These are phyloP conservation scores for Coniella lustricola DNA, from an alignment of 2,329 filamentous ascomycete species.

Conservation along the genomic window DNA sequence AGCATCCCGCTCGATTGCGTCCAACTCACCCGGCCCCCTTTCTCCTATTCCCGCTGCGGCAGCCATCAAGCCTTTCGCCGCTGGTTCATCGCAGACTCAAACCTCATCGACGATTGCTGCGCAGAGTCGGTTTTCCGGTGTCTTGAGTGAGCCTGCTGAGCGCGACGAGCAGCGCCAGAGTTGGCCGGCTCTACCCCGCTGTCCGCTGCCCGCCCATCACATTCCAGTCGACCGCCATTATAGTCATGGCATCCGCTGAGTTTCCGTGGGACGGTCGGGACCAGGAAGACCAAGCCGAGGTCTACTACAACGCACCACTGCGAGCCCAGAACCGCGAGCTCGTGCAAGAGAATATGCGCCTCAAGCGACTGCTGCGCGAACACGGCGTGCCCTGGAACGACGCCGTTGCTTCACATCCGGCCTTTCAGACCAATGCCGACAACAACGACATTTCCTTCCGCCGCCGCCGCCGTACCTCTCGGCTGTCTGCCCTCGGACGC, in stretches of 20 bases:
- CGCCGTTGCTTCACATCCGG: constrained; percentile 25
- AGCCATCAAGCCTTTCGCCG: not conserved
- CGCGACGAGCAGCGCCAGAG: no score
- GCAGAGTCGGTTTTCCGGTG: no score
- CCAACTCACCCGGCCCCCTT: not conserved
- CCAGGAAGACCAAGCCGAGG: constrained; percentile 42
- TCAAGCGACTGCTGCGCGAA: constrained; percentile 46
- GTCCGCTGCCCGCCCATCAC: not conserved
- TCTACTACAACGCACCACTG: constrained; percentile 41
- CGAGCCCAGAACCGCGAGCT: constrained; percentile 39
- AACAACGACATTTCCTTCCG: constrained; percentile 20
- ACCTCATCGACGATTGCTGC: not conserved
- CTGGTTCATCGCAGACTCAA: not conserved
- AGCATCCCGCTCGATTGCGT: not conserved
- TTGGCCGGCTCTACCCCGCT: not conserved
- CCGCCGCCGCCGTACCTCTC: constrained; percentile 22
- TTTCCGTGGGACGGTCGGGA: constrained; percentile 46
- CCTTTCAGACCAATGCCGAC: constrained; percentile 23
- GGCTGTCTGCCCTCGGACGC: constrained; percentile 20
- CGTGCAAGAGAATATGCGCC: constrained; percentile 39
- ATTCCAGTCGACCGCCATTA: not conserved
- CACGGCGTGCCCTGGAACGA: constrained; percentile 46
- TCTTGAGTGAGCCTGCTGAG: no score
- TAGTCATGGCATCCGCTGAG: not conserved
- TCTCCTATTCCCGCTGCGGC: not conserved